Conservation (phyloP, 768 basidiomycete genomes). For the Leucocoprinus sp. region DNA sequence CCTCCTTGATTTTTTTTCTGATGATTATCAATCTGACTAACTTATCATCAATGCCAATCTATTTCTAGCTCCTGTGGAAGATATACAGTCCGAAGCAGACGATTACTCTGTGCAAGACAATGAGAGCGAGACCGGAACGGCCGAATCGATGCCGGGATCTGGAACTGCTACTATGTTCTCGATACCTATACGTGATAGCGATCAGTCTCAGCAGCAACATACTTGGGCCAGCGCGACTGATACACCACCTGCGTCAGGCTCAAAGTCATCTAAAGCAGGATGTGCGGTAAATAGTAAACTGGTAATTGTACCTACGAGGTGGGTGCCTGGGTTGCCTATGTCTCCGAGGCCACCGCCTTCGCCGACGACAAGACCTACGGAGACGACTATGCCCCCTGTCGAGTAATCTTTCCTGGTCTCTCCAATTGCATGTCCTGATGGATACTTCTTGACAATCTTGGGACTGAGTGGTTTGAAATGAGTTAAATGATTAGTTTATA, state of each 20-base stretch:
- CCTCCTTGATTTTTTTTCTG: too few species aligned
- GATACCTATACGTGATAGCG: conserved; percentile 21
- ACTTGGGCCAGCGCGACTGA: conserved; percentile 33
- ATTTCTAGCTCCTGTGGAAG: conserved; percentile 40
- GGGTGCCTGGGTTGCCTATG: conserved; percentile 49
- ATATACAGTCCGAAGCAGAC: conserved; percentile 63
- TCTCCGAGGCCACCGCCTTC: conserved; percentile 42
- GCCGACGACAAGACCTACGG: conserved; percentile 30
- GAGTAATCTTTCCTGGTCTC: too few species aligned
- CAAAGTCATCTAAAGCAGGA: conserved; percentile 45
- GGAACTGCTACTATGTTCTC: conserved; percentile 14
- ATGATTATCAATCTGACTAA: too few species aligned
- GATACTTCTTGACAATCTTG: too few species aligned
- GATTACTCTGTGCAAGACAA: conserved; percentile 52
- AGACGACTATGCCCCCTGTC: conserved; percentile 15
- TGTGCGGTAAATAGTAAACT: conserved; percentile 57
- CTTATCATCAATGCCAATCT: neutral
- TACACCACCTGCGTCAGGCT: conserved; percentile 30
- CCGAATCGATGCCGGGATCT: conserved; percentile 33
- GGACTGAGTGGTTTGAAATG: too few species aligned
- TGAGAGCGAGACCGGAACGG: conserved; percentile 69
- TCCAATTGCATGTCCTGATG: too few species aligned
- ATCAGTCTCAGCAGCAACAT: conserved; percentile 18
- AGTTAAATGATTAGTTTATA: too few species aligned
- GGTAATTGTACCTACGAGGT: conserved; percentile 37